A percentile compares a stretch with the other conserved stretches of the same genome.
phyloP scores from a whole-genome alignment of 1,139 yeast genomes.

The Debaryomyces robertsiae region DNA sequence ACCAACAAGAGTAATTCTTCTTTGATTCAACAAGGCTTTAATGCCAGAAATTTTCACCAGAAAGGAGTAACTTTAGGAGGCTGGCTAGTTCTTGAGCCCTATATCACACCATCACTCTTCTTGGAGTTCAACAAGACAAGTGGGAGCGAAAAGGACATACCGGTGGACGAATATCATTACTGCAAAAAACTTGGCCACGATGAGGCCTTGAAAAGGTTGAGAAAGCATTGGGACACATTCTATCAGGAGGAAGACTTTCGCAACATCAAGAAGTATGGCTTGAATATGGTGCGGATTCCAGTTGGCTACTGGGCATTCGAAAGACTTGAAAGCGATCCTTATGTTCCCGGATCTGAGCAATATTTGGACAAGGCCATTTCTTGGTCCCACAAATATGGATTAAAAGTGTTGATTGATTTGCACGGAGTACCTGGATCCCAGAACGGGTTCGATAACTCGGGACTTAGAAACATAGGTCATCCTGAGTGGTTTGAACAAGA shows the following conservation, averaged over 20 bases:
- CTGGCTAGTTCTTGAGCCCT: conserved; percentile 68
- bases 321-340: conserved; percentile 52
- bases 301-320: conserved; percentile 72
- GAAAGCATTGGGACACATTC: conserved; percentile 58
- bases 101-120: conserved; percentile 62
- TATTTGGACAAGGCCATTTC: conserved; percentile 56
- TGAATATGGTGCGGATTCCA: conserved; percentile 65
- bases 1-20: conserved; percentile 6
- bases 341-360: conserved; percentile 55
- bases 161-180: conserved; percentile 62
- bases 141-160: conserved; percentile 37
- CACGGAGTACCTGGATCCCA: conserved; percentile 73
- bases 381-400: conserved; percentile 53
- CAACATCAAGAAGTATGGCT: conserved; percentile 49
- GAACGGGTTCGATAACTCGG: conserved; percentile 73
- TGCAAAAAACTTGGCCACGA: conserved; percentile 49
- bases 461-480: conserved; percentile 47
- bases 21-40: conserved; percentile 15
- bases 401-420: conserved; percentile 63
- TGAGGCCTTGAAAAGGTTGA: conserved; percentile 43
- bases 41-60: conserved; percentile 28
- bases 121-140: conserved; percentile 32
- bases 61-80: conserved; percentile 65
- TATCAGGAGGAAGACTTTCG: conserved; percentile 56
- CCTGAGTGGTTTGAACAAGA: conserved; percentile 54